A percentile compares a stretch with the other conserved stretches of the same genome.
phyloP scores from a whole-genome alignment of 768 basidiomycete genomes.

The Rhodotorula kratochvilovae region DNA sequence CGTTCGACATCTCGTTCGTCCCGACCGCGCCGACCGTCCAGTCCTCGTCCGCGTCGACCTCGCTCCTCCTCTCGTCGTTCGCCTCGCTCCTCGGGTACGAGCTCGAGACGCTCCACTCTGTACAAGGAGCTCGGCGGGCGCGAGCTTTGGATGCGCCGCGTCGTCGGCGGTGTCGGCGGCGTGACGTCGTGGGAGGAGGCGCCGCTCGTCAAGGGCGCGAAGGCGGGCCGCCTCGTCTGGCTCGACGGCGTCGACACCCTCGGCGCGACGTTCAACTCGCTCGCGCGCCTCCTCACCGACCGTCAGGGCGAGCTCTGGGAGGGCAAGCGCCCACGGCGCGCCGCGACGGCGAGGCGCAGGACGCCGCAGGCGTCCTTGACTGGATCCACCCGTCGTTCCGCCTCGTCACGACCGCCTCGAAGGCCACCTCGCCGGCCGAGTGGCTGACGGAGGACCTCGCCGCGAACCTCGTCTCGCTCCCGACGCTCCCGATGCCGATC shows the following conservation, averaged over 20 bases:
- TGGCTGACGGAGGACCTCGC: constrained; percentile 35
- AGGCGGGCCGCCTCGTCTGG: constrained; percentile 19
- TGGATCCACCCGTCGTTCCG: constrained; percentile 26
- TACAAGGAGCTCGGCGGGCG: constrained; percentile 35
- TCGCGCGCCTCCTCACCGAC: constrained; percentile 24
- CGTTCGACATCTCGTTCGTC: constrained; percentile 29
- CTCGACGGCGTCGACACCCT: constrained; percentile 33
- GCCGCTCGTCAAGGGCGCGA: constrained; percentile 13
- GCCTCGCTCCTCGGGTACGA: constrained; percentile 22
- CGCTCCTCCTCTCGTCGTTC: constrained; percentile 21
- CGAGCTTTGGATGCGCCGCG: constrained; percentile 32
- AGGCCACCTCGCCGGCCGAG: constrained; percentile 14
- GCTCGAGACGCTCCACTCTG: constrained; percentile 23
- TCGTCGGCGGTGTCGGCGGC: constrained; percentile 18
- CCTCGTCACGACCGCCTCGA: constrained; percentile 28
- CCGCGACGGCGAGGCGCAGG: too few relatives aligned
- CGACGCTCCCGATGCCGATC: constrained; percentile 16
- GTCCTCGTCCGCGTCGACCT: constrained; percentile 26
- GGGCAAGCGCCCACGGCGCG: constrained; percentile 18
- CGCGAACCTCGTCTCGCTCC: constrained; percentile 20
- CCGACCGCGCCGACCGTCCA: constrained; percentile 5
- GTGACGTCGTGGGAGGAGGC: constrained; percentile 21
- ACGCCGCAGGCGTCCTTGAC: constrained; percentile 3
- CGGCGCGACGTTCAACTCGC: constrained; percentile 16
- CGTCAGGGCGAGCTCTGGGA: constrained; percentile 30